Base-by-base conservation (phyloP, 495 filamentous ascomycete genomes). In the Neurospora sp. region DNA sequence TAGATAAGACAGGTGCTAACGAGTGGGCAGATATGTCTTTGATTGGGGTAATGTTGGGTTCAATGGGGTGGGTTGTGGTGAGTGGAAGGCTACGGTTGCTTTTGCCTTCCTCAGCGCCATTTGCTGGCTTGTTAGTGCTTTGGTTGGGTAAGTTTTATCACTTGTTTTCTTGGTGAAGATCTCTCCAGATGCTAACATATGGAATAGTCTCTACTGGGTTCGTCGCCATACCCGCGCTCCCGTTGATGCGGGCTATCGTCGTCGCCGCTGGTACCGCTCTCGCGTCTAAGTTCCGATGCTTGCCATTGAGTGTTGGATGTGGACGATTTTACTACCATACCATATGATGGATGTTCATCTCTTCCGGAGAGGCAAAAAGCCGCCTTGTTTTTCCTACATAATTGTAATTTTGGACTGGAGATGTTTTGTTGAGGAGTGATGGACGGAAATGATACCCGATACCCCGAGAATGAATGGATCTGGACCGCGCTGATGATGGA, bases 11-110 rank as follows among this genome's bases (percentile, higher is more conserved):
- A 18, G 72, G n/a, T 49, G 39, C 31, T 39, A 9, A 44, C 10
- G 2, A 31, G 8, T 23, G 14, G 20, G 10, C 82, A 87, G 89
- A 72, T 95, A 92, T 78, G 93, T 97, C 12, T 95, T 97, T 6
- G 92, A 98, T 80, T 97, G 96, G 71, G 91, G 94, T 77, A 93
- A 96, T 78, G 92, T 98, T 62, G 93, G 93, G 3, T 94, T 94
- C 7, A 90, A 96, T 76, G 91, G 89, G 73, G 88, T 88, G 60
- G 94, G 81, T 10, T 93, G 90, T 77, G 79, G 84, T 42, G 84
- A 88, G 72, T 91, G 88, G 89, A 92, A 90, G 81, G 88, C 90
- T 16, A 85, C 86, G 42, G 85, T 91, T 75, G 91, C 90, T 1
- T 92, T 93, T 80, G 82, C 84, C 74, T 93, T 92, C 79, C 76